Evolutionary conservation across 192 early-diverging fungal genomes (phyloP).

Genomic region (Coemansia sp.): DNA sequence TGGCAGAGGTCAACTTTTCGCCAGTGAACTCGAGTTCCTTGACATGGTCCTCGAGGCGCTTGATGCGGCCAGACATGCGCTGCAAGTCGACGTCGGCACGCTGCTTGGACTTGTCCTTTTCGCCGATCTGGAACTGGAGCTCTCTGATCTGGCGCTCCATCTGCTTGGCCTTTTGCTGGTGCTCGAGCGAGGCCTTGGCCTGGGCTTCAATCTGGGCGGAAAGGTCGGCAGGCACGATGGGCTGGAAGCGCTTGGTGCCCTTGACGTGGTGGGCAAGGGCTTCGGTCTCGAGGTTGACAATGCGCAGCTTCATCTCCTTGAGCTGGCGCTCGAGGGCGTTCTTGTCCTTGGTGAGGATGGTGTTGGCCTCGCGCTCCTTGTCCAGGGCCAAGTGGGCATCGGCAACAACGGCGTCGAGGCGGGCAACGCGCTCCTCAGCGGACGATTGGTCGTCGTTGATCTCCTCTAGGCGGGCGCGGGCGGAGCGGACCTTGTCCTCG

Average conservation of each 20-base stretch:
- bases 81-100: constrained; percentile 68
- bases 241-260: constrained; percentile 54
- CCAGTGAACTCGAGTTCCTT: constrained; percentile 47
- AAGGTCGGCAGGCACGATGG: constrained; percentile 40
- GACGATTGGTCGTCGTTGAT: constrained; percentile 63
- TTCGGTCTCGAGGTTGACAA: constrained; percentile 75
- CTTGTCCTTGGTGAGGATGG: constrained; percentile 78
- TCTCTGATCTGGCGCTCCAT: constrained; percentile 78
- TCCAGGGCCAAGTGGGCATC: constrained; percentile 62
- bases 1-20: constrained; percentile 37
- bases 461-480: constrained; percentile 74
- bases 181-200: constrained; percentile 46
- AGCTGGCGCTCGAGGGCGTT: constrained; percentile 76
- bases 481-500: constrained; percentile 71
- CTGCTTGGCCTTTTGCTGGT: constrained; percentile 48
- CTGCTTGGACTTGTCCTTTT: constrained; percentile 80
- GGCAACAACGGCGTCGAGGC: constrained; percentile 48
- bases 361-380: constrained; percentile 63
- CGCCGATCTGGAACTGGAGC: constrained; percentile 81
- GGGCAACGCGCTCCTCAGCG: constrained; percentile 65
- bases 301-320: constrained; percentile 73
- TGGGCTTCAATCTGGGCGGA: constrained; percentile 36
- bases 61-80: constrained; percentile 58
- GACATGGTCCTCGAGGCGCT: constrained; percentile 48
- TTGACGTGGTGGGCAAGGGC: constrained; percentile 60